Evolutionary conservation across 768 basidiomycete species (phyloP), one percentile per base, ranked within the genome.

Genomic region (Neoboletus magnificus): DNA sequence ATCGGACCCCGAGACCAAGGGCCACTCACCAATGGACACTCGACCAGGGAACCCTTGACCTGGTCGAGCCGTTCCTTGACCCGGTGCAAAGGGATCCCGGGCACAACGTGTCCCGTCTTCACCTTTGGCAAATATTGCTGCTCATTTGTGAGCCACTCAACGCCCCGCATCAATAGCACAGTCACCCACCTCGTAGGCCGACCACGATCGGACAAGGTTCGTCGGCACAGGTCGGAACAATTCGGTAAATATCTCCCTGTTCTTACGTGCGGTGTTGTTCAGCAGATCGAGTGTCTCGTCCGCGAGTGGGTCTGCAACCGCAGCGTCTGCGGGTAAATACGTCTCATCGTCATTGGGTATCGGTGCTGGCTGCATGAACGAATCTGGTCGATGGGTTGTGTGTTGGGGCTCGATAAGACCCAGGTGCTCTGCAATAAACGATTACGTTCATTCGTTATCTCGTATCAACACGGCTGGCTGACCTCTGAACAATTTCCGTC

Each of bases 181-280:
- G 82, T 41, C 16, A 67, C 65, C 52, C 49, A 89, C 89, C 49
- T 88, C 85, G 67, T 94, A 96, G 5, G 83, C 81, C 10, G 79
- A 73, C 92, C 91, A 94, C 53, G 79, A 79, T 58, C 85, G 79
- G 48, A 95, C 87, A 27, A 87, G 71, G 72, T 97, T 93, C 13
- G 85, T 87, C 4, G 93, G 93, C 16, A 92, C 83, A n/a, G 89
- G 86, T 39, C 85, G 79, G 78, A 96, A 97, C 30, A 94, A 63
- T 73, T 92, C 90, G 5, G 88, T 86, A 62, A 93, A 96, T 52
- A 94, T 79, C 67, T 90, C 87, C 52, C 91, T 78, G 68, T 98
- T 98, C 74, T 73, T 81, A 56, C 79, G 77, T 18, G 93, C 94
- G 0, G 89, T 93, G 35, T 74, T 76, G 39, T 76, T 79, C 85